Evolutionary conservation across 2,329 filamentous ascomycete species (phyloP).

Genomic region (Colletotrichum phormii): DNA sequence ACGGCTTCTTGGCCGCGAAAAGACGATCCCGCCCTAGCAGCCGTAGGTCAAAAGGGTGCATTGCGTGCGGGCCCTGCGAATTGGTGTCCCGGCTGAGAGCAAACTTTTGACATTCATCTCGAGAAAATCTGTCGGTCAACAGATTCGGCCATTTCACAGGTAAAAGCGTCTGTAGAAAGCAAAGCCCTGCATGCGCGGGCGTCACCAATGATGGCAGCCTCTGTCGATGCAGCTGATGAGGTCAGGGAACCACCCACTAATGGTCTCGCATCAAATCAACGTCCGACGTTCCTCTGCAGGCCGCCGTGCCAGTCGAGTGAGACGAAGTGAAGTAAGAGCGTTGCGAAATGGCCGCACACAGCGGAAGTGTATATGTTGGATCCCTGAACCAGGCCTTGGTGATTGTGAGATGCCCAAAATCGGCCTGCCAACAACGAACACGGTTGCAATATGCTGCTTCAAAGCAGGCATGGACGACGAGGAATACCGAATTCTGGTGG

Average conservation of each 20-base stretch:
- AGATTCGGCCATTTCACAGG: slow-evolving; percentile 23
- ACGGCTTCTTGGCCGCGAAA: neutral
- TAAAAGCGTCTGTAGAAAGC: slow-evolving; percentile 24
- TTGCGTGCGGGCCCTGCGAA: slow-evolving; percentile 11
- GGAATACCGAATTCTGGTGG: slow-evolving; percentile 9
- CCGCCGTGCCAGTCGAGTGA: slow-evolving; percentile 14
- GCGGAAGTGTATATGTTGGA: slow-evolving; percentile 2
- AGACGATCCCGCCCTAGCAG: slow-evolving; percentile 12
- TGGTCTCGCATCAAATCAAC: slow-evolving; percentile 30
- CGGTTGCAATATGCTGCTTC: neutral
- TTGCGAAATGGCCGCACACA: neutral
- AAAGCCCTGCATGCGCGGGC: slow-evolving; percentile 21
- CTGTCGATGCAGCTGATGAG: slow-evolving; percentile 32
- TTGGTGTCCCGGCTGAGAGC: slow-evolving; percentile 24
- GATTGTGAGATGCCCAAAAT: slow-evolving; percentile 6
- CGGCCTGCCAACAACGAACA: slow-evolving; percentile 8
- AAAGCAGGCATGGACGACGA: slow-evolving; percentile 19
- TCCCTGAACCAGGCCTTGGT: slow-evolving; percentile 22
- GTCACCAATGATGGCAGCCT: slow-evolving; percentile 19
- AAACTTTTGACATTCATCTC: slow-evolving; percentile 14
- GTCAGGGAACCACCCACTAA: slow-evolving; percentile 20
- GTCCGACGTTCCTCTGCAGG: slow-evolving; percentile 34
- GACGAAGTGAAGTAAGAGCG: slow-evolving; percentile 16
- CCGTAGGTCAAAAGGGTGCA: slow-evolving; percentile 15
- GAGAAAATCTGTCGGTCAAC: slow-evolving; percentile 32